phyloP scores from a whole-genome alignment of 2,329 filamentous ascomycete genomes.

The Pseudocercospora fijiensis region DNA sequence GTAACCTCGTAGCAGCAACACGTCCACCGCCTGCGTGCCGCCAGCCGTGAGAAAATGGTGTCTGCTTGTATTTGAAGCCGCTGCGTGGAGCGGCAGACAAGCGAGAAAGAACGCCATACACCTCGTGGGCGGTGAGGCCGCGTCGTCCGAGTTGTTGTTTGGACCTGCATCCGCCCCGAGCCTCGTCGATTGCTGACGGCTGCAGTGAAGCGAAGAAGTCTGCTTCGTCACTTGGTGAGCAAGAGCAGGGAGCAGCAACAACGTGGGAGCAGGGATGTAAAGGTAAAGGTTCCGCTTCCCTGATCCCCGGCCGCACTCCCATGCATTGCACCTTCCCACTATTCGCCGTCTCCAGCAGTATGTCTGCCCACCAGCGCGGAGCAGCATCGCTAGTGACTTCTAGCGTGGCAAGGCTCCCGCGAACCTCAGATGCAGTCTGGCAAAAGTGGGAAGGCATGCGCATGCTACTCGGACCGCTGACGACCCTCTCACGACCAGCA shows the following conservation, averaged over 20 bases:
- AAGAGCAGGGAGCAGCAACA: background rate
- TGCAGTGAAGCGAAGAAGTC: background rate
- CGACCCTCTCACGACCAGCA: background rate
- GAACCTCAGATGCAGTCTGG: slow-evolving; percentile 1
- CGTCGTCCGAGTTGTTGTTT: background rate
- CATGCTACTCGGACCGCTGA: background rate
- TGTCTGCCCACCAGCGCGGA: background rate
- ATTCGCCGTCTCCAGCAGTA: background rate
- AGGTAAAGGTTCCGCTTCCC: background rate
- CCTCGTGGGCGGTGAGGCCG: background rate
- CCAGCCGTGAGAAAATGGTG: background rate
- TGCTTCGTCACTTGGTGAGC: background rate
- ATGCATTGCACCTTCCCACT: background rate
- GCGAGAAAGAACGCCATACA: background rate
- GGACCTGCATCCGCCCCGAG: background rate
- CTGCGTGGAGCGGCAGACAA: background rate
- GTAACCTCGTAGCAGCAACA: background rate
- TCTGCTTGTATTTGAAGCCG: background rate
- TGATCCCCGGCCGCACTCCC: background rate
- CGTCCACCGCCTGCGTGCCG: background rate
- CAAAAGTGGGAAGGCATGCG: too few relatives aligned
- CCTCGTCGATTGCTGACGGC: background rate
- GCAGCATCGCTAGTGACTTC: background rate
- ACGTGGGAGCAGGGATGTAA: background rate
- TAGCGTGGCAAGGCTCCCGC: background rate